A percentile compares a stretch with the other conserved stretches of the same genome.
These are phyloP conservation scores for Crucibulum laeve DNA, from an alignment of 768 basidiomycete genomes.

Conservation along the genomic window DNA sequence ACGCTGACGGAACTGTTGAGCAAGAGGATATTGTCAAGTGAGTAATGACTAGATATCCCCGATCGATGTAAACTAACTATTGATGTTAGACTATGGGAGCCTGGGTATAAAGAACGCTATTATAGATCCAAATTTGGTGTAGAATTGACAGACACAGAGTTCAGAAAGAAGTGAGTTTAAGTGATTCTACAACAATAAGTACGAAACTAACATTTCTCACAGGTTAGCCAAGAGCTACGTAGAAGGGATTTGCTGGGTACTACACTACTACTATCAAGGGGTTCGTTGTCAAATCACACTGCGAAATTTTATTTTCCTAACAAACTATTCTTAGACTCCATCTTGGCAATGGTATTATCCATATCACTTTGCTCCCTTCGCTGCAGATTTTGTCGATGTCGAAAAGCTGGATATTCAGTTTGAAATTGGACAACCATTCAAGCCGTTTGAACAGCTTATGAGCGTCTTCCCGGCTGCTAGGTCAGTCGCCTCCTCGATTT, in stretches of 20 bases:
- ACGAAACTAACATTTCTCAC: conserved; percentile 7
- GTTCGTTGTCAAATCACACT: conserved; percentile 31
- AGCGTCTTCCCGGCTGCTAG: conserved; percentile 95
- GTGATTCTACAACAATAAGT: not conserved
- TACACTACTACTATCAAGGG: conserved; percentile 98
- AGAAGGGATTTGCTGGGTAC: conserved; percentile 93
- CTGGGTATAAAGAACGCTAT: conserved; percentile 94
- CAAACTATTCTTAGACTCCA: conserved; percentile 50
- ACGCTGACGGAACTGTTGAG: conserved; percentile 88
- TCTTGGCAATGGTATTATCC: conserved; percentile 99
- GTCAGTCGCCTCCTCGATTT: conserved; percentile 34
- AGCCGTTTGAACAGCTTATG: conserved; percentile 97
- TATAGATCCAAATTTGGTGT: conserved; percentile 91
- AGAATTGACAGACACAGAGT: conserved; percentile 62
- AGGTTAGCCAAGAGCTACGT: conserved; percentile 84
- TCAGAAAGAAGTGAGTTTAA: conserved; percentile 62
- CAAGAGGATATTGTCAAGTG: conserved; percentile 93
- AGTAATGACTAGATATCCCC: conserved; percentile 26
- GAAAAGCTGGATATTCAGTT: conserved; percentile 78
- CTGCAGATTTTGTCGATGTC: conserved; percentile 85
- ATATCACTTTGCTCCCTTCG: conserved; percentile 97
- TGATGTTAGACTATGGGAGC: conserved; percentile 91
- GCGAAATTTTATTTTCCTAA: conserved; percentile 1
- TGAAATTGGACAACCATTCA: conserved; percentile 81
- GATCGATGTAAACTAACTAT: too few species aligned